Conservation (phyloP, 2,329 filamentous ascomycete species). For the Eurotiales sp. region DNA sequence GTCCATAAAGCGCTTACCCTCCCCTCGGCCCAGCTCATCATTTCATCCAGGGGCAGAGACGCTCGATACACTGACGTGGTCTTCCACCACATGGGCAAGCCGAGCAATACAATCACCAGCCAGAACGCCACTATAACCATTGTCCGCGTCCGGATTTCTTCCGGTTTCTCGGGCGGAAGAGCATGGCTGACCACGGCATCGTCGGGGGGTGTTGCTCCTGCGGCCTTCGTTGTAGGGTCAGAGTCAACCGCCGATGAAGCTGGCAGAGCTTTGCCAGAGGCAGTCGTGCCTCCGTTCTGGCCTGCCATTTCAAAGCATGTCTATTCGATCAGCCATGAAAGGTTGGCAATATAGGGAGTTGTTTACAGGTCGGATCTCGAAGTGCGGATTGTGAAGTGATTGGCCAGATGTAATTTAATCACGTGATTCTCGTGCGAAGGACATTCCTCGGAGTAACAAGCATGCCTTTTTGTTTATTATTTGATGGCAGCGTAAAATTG, state of each 20-base stretch:
- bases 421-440: too few species aligned
- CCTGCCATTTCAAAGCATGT: constrained; percentile 34
- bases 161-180: constrained; percentile 73
- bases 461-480: too few species aligned
- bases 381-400: neutral
- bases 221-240: constrained; percentile 1
- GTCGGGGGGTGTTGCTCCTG: constrained; percentile 13
- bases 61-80: constrained; percentile 92
- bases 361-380: neutral
- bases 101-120: constrained; percentile 76
- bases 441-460: too few species aligned
- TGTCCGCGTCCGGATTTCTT: constrained; percentile 66
- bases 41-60: constrained; percentile 73
- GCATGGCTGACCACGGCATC: constrained; percentile 35
- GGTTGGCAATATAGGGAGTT: neutral
- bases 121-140: constrained; percentile 85
- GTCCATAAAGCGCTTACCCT: too few species aligned
- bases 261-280: constrained; percentile 19
- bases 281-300: constrained; percentile 30
- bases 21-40: constrained; percentile 89
- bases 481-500: too few species aligned
- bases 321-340: constrained; percentile 20
- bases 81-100: constrained; percentile 91
- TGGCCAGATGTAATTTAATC: neutral
- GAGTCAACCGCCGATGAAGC: neutral